These are phyloP conservation scores for Chamaecyparis obtusa DNA, from an alignment of 75 land plant species.

Conservation along the genomic window DNA sequence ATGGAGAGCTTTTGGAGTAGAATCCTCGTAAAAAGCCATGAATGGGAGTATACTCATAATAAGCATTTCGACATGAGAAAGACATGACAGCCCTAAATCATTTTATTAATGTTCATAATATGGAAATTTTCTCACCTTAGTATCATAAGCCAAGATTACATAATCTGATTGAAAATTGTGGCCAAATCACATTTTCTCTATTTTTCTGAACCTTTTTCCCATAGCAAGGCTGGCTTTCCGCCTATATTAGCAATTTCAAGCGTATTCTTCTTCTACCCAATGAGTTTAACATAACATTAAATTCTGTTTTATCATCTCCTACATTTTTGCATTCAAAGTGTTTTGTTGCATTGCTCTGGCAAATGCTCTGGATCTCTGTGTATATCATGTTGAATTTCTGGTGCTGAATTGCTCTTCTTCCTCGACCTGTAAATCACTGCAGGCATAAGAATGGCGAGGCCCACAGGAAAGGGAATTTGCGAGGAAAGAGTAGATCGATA, in stretches of 20 bases:
- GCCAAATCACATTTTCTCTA: neutral
- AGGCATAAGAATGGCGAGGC: neutral
- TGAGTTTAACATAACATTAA: neutral
- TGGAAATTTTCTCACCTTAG: neutral
- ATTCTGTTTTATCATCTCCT: neutral
- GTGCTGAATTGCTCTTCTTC: neutral
- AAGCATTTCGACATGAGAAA: too few relatives aligned
- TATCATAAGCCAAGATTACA: neutral
- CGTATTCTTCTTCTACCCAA: neutral
- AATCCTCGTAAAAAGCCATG: too few relatives aligned
- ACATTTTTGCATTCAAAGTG: too few relatives aligned
- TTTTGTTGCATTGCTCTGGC: too few relatives aligned
- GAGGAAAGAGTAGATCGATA: constrained; percentile 16
- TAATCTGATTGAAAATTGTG: neutral
- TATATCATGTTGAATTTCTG: too few relatives aligned
- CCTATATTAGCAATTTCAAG: neutral
- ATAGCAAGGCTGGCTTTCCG: neutral
- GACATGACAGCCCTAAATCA: too few relatives aligned
- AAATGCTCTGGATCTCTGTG: too few relatives aligned
- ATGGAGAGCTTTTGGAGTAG: too few relatives aligned
- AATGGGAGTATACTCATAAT: too few relatives aligned
- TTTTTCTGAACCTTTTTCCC: neutral
- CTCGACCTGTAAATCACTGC: neutral
- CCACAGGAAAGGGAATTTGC: neutral
- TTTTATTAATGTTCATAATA: too few relatives aligned